Evolutionary conservation across 2,329 filamentous ascomycete genomes (phyloP).

Genomic region (Fusarium anguioides): DNA sequence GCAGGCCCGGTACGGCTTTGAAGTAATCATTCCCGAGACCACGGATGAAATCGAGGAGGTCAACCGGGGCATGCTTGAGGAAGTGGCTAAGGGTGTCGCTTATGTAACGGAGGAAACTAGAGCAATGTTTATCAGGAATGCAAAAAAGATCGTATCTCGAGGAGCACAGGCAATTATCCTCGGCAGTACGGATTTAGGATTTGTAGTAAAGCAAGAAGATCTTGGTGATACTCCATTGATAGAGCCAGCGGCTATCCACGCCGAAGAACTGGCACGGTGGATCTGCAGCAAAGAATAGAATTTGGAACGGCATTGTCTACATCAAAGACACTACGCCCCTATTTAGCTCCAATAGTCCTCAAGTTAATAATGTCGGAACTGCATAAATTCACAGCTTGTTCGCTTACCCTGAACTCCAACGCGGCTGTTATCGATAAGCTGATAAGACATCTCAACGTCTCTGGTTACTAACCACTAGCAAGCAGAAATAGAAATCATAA

Average conservation of each 20-base stretch:
- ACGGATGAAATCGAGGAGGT: background rate
- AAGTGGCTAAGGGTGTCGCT: background rate
- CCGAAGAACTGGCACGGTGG: background rate
- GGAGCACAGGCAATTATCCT: background rate
- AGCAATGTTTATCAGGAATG: background rate
- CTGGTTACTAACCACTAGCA: too few relatives aligned
- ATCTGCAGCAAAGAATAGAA: background rate
- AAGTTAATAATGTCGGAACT: too few relatives aligned
- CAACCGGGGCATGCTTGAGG: background rate
- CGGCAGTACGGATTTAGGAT: background rate
- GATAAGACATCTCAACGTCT: background rate
- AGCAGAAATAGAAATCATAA: too few relatives aligned
- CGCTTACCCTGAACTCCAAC: too few relatives aligned
- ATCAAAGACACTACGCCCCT: too few relatives aligned
- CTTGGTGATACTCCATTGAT: background rate
- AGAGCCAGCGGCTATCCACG: background rate
- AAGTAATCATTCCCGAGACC: background rate
- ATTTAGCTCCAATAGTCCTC: too few relatives aligned
- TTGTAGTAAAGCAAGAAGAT: background rate
- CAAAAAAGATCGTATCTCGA: background rate
- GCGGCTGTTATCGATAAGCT: background rate
- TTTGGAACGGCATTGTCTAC: too few relatives aligned
- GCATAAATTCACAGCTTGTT: too few relatives aligned
- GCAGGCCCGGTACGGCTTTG: background rate
- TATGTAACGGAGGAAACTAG: background rate